Evolutionary conservation across 495 filamentous ascomycete genomes (phyloP).

Genomic region (Penicillium verhagenii): DNA sequence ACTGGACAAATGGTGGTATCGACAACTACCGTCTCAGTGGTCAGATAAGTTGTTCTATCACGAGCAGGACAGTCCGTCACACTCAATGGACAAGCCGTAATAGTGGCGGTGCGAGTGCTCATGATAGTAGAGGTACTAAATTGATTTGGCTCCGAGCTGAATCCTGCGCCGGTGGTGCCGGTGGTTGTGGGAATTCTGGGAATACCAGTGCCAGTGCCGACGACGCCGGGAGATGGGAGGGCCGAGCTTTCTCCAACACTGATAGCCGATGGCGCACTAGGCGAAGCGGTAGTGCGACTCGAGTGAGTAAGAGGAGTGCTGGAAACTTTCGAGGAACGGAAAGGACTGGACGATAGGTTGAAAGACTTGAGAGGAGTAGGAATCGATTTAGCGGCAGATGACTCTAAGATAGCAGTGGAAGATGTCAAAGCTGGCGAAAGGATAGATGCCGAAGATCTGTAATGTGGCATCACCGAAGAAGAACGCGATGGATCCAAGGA

Average conservation of each 20-base stretch:
- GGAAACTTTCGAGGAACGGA: neutral
- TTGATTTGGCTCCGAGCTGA: neutral
- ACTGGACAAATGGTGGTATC: constrained; percentile 10
- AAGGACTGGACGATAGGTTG: neutral
- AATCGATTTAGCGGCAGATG: neutral
- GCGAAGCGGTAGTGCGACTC: neutral
- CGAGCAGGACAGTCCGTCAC: constrained; percentile 24
- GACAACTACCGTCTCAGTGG: constrained; percentile 22
- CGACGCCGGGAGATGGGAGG: no score
- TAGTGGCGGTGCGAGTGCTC: constrained; percentile 31
- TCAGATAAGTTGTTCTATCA: constrained; percentile 16
- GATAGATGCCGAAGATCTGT: neutral
- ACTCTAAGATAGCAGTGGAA: no score
- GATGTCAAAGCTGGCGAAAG: neutral
- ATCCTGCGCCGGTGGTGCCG: neutral
- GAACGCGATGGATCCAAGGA: no score
- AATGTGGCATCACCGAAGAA: neutral
- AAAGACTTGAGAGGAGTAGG: no score
- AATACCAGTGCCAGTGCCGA: no score
- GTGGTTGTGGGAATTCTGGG: neutral
- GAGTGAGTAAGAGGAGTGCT: neutral
- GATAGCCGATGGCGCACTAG: neutral
- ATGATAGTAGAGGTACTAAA: constrained; percentile 37
- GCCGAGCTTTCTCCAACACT: no score
- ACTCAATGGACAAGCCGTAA: constrained; percentile 28